phyloP scores from a whole-genome alignment of 345 rosid genomes.

The Turritis glabra region DNA sequence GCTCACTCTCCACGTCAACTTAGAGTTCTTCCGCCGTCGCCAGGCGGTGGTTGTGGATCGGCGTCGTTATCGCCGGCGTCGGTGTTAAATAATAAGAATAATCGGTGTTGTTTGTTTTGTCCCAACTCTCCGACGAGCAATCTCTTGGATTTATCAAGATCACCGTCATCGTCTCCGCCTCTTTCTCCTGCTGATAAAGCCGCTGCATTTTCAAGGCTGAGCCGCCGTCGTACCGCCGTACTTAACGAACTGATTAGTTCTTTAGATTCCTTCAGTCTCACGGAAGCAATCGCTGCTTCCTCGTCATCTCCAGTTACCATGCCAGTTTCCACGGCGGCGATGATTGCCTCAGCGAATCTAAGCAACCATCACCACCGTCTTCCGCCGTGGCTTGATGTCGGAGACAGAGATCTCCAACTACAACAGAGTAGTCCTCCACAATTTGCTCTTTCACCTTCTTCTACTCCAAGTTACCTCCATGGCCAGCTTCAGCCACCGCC shows the following conservation, averaged over 20 bases:
- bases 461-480: slow-evolving; percentile 41
- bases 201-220: slow-evolving; percentile 24
- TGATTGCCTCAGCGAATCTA: slow-evolving; percentile 10
- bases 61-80: slow-evolving; percentile 7
- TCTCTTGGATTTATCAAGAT: slow-evolving; percentile 52
- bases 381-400: slow-evolving; percentile 54
- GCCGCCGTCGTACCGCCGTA: slow-evolving; percentile 24
- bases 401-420: slow-evolving; percentile 38
- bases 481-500: slow-evolving; percentile 17
- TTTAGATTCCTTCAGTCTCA: slow-evolving; percentile 55
- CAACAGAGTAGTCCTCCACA: slow-evolving; percentile 36
- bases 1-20: slow-evolving; percentile 73
- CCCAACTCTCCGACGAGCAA: slow-evolving; percentile 69
- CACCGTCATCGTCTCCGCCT: slow-evolving; percentile 65
- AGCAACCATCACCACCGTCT: slow-evolving; percentile 24
- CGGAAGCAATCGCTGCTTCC: slow-evolving; percentile 32
- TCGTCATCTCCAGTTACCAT: slow-evolving; percentile 20
- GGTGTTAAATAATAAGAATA: slow-evolving; percentile 18
- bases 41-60: slow-evolving; percentile 14
- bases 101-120: slow-evolving; percentile 58
- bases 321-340: slow-evolving; percentile 34
- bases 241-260: slow-evolving; percentile 55
- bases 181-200: slow-evolving; percentile 56
- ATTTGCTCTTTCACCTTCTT: slow-evolving; percentile 63
- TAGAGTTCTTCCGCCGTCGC: slow-evolving; percentile 47